Base-by-base conservation (phyloP, 2,329 filamentous ascomycete species). In the Berkeleyomyces rouxiae region DNA sequence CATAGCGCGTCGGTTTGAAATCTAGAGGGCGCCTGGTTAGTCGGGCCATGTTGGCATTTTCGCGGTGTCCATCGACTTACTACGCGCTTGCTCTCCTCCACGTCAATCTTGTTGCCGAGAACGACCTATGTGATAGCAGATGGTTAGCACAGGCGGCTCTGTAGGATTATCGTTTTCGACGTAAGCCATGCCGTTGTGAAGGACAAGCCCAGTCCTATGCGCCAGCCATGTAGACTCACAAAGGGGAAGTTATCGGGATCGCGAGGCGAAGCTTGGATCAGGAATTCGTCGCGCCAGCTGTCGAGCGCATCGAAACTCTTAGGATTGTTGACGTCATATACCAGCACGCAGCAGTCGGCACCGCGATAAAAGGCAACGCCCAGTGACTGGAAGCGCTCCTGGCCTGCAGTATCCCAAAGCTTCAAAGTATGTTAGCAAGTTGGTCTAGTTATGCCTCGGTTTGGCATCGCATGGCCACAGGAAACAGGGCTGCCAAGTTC, bases 231-330 rank as follows among this genome's bases (percentile, higher is more conserved):
- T 36, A 16, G 7, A 77, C 87, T 74, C 76, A 96, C 93, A 72
- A 99, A 99, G 59, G 93, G 93, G 74, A 99, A 99, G 74, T 88
- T 96, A 73, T 96, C 91, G 1, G 93, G 93, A 70, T 99, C 93
- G 71, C 95, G 85, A 4, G 93, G 93, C 68, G 90, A 96, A 5
- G 93, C 93, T 76, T 99, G 93, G 69, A 99, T 96, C 68, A 99
- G 76, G 72, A 99, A 99, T 74, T 99, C 93, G 72, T 99, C 93
- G 70, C 93, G 82, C 93, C 93, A 99, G 76, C 90, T 96, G 74
- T 99, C 93, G 65, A 99, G 82, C 11, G 92, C 95, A 73, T 99
- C 93, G 74, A 99, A 99, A 74, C 90, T 96, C 83, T 99, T 99
- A 66, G 91, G 88, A 74, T 96, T 97, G 79, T 99, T 99, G 75